Base-by-base conservation (phyloP, 225 moss, liverwort and hornwort genomes). In the Takakia lepidozioides region DNA sequence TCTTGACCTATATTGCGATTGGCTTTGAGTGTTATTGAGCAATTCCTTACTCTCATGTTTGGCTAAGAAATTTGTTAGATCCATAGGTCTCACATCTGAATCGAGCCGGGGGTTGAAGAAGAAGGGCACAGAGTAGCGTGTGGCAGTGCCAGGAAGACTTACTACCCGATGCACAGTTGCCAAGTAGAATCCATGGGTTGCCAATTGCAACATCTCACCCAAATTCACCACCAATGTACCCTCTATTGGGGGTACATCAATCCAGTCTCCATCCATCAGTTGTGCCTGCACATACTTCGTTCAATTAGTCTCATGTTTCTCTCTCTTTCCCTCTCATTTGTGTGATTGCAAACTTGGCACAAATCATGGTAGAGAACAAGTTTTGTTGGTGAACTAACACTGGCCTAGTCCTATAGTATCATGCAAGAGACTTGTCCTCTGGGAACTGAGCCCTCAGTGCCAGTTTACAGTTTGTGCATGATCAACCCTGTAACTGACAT, bases 91-190 rank as follows among this genome's bases (percentile, higher is more conserved):
- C 18, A 50, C 61, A 50, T 82, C 73, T 5, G 79, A 73, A 43
- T 86, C 75, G n/a, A 86, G 49, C 23, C 72, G 45, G 9, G 86
- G 86, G 29, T 86, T 82, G 67, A 82, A 86, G 52, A 82, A 86
- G 57, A 80, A 86, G 0, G 86, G 82, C 37, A 82, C 55, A 0
- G 86, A 86, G 55, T 80, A 79, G 29, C 86, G 64, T 1, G 86
- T 82, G 47, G 9, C 61, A 36, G 23, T 66, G 47, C 72, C 70
- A 0, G 43, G 49, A 37, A 65, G 51, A 18, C 79, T 80, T 62
- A 76, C 43, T 50, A 82, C 86, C 17, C 86, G 78, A 54, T 86
- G 86, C 29, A 82, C 79, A 26, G 82, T 80, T 2, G 86, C 86
- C 37, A 86, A 55, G 43, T 82, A 82, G 37, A 79, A 82, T 48